Evolutionary conservation across 2,329 filamentous ascomycete genomes (phyloP).

Genomic region (Penicillium psychrosexuale): DNA sequence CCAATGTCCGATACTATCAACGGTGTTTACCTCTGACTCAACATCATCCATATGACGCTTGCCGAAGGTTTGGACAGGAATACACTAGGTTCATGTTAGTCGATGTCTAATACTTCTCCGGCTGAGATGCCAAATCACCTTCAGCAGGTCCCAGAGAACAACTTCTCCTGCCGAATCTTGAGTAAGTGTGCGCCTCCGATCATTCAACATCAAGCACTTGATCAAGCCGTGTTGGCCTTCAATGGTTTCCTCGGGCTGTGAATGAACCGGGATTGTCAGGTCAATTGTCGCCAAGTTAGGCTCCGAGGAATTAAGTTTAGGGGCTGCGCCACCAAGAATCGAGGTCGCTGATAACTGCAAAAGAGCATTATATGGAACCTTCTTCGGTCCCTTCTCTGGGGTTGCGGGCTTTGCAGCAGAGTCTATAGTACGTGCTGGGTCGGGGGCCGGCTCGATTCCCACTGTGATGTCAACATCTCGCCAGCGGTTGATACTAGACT

Average conservation of each 20-base stretch:
- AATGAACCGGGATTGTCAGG: slow-evolving; percentile 61
- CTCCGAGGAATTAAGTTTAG: slow-evolving; percentile 53
- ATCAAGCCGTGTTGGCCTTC: slow-evolving; percentile 94
- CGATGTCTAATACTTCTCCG: background rate
- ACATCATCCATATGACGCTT: slow-evolving; percentile 94
- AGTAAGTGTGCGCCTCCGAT: slow-evolving; percentile 82
- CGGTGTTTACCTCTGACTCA: slow-evolving; percentile 77
- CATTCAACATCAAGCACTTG: slow-evolving; percentile 88
- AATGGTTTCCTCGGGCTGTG: slow-evolving; percentile 73
- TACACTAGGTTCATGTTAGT: slow-evolving; percentile 56
- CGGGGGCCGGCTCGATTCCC: slow-evolving; percentile 55
- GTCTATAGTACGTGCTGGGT: slow-evolving; percentile 47
- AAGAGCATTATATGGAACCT: slow-evolving; percentile 73
- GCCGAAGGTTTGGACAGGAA: slow-evolving; percentile 85
- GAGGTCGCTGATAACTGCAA: slow-evolving; percentile 82
- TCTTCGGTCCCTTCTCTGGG: slow-evolving; percentile 41
- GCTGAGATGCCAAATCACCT: slow-evolving; percentile 50
- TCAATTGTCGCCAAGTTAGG: slow-evolving; percentile 49
- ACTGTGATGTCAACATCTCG: slow-evolving; percentile 75
- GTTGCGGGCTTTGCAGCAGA: slow-evolving; percentile 16
- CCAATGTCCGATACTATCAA: slow-evolving; percentile 90
- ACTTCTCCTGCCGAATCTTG: slow-evolving; percentile 94
- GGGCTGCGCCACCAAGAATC: slow-evolving; percentile 57
- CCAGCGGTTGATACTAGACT: slow-evolving; percentile 92
- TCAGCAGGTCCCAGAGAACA: slow-evolving; percentile 87